Base-by-base conservation (phyloP, 2,329 filamentous ascomycete species). In the Zopfia rhizophila region DNA sequence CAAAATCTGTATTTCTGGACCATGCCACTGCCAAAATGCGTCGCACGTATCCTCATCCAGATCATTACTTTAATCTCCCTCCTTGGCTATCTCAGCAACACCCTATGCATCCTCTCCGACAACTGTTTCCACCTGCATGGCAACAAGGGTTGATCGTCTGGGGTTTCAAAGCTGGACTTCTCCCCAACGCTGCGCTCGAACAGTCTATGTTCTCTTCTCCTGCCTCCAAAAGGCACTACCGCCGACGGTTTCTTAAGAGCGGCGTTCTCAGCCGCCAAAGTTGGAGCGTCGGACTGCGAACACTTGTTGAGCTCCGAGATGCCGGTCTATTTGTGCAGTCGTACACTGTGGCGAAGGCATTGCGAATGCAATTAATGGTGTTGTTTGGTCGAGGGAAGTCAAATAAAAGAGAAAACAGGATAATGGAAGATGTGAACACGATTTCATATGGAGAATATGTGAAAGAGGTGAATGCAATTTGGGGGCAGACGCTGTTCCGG, bases 101-200 rank as follows among this genome's bases (percentile, higher is more conserved):
- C 3, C 47, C 35, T 21, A 12, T 17, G 3, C 66, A 71, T 33
- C 67, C 69, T 7, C 38, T 72, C 16, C 56, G 61, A 6, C 37
- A 48, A 17, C 47, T 72, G 1, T 67, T 70, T 21, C 49, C 53
- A 0, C 45, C 48, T 1, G 42, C 51, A 0, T 59, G 68, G 19
- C 55, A 63, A 13, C 63, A 67, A 40, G 68, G 42, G 3, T 51
- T 72, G 23, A 51, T 72, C 21, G 47, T 61, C 2, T 72, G 69
- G 69, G 68, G 68, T 6, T 66, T 72, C 38, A 56, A 56, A 17
- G 56, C 62, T 12, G 63, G 59, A 4, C 46, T 69, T 17, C 53
- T 67, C 2, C 49, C 54, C 18, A 60, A 61, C 13, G 56, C 60
- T 3, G 41, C 48, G 2, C 38, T 54, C 1, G 67, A 69, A 33